phyloP scores from a whole-genome alignment of 106 monocot species.

The Dioscorea alata region DNA sequence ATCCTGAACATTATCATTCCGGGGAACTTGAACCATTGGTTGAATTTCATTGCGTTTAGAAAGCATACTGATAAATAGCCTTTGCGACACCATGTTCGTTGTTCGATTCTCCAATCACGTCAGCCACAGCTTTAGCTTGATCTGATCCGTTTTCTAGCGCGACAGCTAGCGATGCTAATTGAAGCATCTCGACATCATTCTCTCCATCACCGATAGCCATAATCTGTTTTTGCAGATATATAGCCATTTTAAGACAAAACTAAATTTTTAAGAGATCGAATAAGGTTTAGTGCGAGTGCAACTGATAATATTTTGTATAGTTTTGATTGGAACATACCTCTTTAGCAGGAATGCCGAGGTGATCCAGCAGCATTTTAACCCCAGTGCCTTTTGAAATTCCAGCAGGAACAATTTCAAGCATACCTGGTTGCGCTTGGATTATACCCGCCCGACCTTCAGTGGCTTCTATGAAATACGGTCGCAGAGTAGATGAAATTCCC shows the following conservation, averaged over 20 bases:
- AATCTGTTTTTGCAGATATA: slow-evolving; percentile 22
- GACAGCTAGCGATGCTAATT: slow-evolving; percentile 71
- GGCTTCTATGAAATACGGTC: slow-evolving; percentile 72
- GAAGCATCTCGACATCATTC: slow-evolving; percentile 92
- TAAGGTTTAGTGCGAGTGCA: no score
- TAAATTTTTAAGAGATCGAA: no score
- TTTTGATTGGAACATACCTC: slow-evolving; percentile 36
- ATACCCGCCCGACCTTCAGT: slow-evolving; percentile 49
- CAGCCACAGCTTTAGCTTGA: slow-evolving; percentile 72
- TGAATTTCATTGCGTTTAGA: slow-evolving; percentile 13
- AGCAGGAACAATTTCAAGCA: slow-evolving; percentile 82
- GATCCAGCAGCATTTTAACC: slow-evolving; percentile 64
- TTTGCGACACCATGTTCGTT: slow-evolving; percentile 92
- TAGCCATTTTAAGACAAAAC: no score
- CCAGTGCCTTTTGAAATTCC: slow-evolving; percentile 78
- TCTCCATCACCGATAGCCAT: slow-evolving; percentile 97
- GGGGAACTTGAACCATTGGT: no score
- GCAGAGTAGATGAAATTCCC: slow-evolving; percentile 49
- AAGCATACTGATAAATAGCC: slow-evolving; percentile 72
- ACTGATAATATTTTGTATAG: no score
- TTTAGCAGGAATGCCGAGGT: slow-evolving; percentile 52
- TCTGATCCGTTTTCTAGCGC: slow-evolving; percentile 88
- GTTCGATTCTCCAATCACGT: slow-evolving; percentile 69
- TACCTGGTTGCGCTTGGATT: slow-evolving; percentile 64
- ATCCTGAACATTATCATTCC: no score